Base-by-base conservation (phyloP, 306 rosid genomes). In the Fragaria iinumae region DNA sequence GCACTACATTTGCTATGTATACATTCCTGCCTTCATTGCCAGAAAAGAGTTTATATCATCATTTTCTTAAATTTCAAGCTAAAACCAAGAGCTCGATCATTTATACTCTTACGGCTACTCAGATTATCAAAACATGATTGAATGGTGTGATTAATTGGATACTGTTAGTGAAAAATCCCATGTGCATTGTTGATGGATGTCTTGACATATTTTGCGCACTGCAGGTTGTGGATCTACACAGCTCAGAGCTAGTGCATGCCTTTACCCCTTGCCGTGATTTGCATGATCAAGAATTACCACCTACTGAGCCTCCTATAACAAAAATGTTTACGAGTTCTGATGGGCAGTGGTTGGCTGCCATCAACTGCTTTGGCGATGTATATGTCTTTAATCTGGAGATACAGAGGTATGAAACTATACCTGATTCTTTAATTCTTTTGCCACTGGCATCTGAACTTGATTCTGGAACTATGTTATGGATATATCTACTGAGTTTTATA, bases 331-430 rank as follows among this genome's bases (percentile, higher is more conserved):
- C 96, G 25, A 96, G 98, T 83, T 89, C 92, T 65, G 99, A 96
- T 80, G 91, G 93, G 65, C 99, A 92, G 84, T 96, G 99, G 99
- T 76, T 96, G 86, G 97, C 98, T 11, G 96, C 99, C n/a, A 88
- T 92, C 77, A 96, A 96, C 85, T 92, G 98, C 84, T 89, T 92
- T 85, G 99, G 99, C 72, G 99, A 95, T 85, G 73, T 92, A 68
- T 95, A 92, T 73, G 67, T 95, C 76, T 95, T 95, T 82, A 92
- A 95, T 81, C 80, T 95, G 81, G 98, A 95, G 84, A 87, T 67
- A 76, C 83, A 74, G 79, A 95, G 98, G 99, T 95, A 38, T 56
- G 82, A 48, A 56, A 72, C 76, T 52, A 11, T 75, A 16, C 34
- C 10, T 14, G 36, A 32, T 36, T 11, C 11, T 47, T 23, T 16